Percentiles rank a stretch among this genome's conserved stretches.
phyloP scores from a whole-genome alignment of 495 filamentous ascomycete genomes.

The Beverwykella pulmonaria region DNA sequence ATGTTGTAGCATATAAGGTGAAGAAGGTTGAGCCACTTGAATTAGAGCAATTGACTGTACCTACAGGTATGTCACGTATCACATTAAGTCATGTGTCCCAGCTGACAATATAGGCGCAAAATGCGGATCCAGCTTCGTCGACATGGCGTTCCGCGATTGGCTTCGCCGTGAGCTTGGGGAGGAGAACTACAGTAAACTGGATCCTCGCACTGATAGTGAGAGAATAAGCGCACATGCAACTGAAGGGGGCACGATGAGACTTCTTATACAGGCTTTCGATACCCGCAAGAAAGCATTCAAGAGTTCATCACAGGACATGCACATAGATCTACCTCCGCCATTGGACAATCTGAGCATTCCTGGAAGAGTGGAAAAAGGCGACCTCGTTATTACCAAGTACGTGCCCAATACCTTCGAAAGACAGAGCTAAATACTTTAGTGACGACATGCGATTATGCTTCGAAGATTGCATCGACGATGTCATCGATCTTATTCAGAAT shows the following conservation, averaged over 20 bases:
- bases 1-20: slow-evolving; percentile 26
- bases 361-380: slow-evolving; percentile 21
- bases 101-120: slow-evolving; percentile 3
- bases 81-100: too few relatives aligned
- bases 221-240: slow-evolving; percentile 18
- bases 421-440: not conserved
- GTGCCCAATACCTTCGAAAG: not conserved
- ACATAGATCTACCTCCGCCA: slow-evolving; percentile 21
- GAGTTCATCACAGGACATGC: slow-evolving; percentile 2
- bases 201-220: slow-evolving; percentile 1
- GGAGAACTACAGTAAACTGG: slow-evolving; percentile 6
- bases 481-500: slow-evolving; percentile 9
- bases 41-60: not conserved
- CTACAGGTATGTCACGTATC: slow-evolving; percentile 10
- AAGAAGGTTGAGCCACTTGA: slow-evolving; percentile 10
- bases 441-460: slow-evolving; percentile 22
- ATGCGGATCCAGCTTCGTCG: slow-evolving; percentile 29
- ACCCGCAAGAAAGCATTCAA: slow-evolving; percentile 18
- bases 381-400: slow-evolving; percentile 27
- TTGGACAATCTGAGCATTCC: slow-evolving; percentile 12
- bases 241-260: slow-evolving; percentile 19
- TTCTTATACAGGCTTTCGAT: slow-evolving; percentile 20
- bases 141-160: slow-evolving; percentile 23
- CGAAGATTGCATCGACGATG: slow-evolving; percentile 2
- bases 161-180: slow-evolving; percentile 13